Evolutionary conservation across 2,329 filamentous ascomycete species (phyloP).

Genomic region (Cladosporium velox): DNA sequence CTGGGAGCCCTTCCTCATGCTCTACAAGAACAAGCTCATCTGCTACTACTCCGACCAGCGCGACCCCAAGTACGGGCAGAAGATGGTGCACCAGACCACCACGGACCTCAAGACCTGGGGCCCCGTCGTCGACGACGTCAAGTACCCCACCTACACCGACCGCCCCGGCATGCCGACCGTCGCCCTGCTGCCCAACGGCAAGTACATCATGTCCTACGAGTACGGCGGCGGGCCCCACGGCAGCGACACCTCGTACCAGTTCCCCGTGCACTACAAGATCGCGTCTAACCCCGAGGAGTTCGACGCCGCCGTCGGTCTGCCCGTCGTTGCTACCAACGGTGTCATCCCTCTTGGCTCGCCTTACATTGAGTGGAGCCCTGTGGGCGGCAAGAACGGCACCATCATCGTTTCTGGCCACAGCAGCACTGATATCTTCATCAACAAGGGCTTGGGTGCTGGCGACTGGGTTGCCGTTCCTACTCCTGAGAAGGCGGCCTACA

Average conservation of each 20-base stretch:
- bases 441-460: constrained; percentile 15
- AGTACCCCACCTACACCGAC: constrained; percentile 62
- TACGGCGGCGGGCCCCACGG: constrained; percentile 55
- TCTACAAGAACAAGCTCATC: constrained; percentile 61
- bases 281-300: constrained; percentile 49
- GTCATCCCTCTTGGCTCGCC: constrained; percentile 49
- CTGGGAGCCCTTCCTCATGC: constrained; percentile 69
- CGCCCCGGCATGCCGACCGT: constrained; percentile 71
- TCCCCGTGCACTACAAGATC: constrained; percentile 52
- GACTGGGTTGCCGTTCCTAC: constrained; percentile 11
- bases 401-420: constrained; percentile 44
- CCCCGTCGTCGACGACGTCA: constrained; percentile 61
- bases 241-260: constrained; percentile 39
- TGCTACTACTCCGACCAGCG: constrained; percentile 73
- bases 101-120: constrained; percentile 64
- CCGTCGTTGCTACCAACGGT: constrained; percentile 47
- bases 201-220: constrained; percentile 67
- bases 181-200: constrained; percentile 37
- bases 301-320: constrained; percentile 41
- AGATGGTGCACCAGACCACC: constrained; percentile 66
- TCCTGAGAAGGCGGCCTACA: constrained; percentile 12
- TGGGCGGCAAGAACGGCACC: constrained; percentile 51
- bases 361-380: constrained; percentile 53
- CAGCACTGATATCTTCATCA: constrained; percentile 12
- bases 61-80: constrained; percentile 66